Evolutionary conservation across 331 rosid genomes (phyloP), one percentile per base, ranked within the genome.

Genomic region (Saraca asoca): DNA sequence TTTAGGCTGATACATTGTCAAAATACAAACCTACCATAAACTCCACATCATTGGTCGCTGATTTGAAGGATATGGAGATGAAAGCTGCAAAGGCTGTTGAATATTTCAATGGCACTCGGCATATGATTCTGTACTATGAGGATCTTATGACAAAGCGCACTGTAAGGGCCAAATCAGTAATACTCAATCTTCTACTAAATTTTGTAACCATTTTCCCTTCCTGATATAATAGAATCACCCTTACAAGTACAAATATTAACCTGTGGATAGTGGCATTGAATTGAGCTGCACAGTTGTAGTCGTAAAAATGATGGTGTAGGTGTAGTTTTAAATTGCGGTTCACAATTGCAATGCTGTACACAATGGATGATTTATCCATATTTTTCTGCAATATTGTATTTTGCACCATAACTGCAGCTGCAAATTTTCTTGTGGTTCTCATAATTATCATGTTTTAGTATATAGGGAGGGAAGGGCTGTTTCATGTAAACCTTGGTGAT

Each of bases 1-100:
- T 62, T 67, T 68, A 93, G 98, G 98, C 97, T 24, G 82, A 84
- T 54, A 85, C 83, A 58, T 86, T 93, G 20, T 85, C 96, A 43
- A 86, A 62, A 75, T 93, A 85, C 79, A 93, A 86, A 78, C 97
- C 98, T 41, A 19, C 69, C 59, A 82, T 93, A 64, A 90, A 93
- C 63, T 62, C 87, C 5, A 72, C 83, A 5, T 78, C 84, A 0
- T 82, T 93, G 87, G 64, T 90, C 44, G 46, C 71, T 42, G 82
- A 86, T 58, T 78, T 93, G 69, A 82, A 80, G 79, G 85, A 81
- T 45, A 82, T 88, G 95, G 91, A 90, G 70, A 71, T 66, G 61
- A 80, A 59, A 67, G 63, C 84, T 72, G 75, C 81, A 24, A 80
- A 69, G 64, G 91, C 90, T 58, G 81, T 93, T 64, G 79, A 78